Evolutionary conservation across 257 asterid species (phyloP).

Genomic region (Buddleja alternifolia): DNA sequence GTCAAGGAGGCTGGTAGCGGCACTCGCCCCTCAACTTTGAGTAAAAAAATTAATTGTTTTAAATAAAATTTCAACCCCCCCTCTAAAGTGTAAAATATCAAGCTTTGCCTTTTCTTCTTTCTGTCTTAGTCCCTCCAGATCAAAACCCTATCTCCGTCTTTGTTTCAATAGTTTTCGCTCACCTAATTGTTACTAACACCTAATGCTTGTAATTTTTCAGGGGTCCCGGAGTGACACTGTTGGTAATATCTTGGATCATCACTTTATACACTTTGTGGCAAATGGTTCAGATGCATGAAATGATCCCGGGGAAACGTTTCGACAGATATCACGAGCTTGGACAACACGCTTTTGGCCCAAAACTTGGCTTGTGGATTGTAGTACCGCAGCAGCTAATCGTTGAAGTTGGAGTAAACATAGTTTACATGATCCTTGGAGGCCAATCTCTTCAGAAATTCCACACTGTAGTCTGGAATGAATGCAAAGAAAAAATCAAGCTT

Average conservation of each 20-base stretch:
- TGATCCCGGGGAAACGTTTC: constrained; percentile 44
- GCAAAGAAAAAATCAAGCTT: constrained; percentile 21
- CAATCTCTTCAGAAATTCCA: constrained; percentile 40
- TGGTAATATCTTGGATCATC: constrained; percentile 45
- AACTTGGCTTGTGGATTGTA: constrained; percentile 53
- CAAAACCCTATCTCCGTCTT: no score
- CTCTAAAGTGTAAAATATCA: no score
- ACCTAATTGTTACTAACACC: no score
- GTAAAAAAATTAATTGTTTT: no score
- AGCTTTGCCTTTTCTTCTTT: no score
- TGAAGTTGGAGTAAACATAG: constrained; percentile 44
- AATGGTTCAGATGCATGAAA: constrained; percentile 54
- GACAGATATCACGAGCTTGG: constrained; percentile 60
- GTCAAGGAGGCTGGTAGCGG: no score
- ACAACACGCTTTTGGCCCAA: constrained; percentile 53
- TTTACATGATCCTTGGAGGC: constrained; percentile 54
- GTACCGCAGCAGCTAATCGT: constrained; percentile 51
- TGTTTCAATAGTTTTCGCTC: no score
- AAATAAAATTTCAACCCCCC: no score
- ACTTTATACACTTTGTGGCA: constrained; percentile 51
- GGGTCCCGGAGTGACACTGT: constrained; percentile 44
- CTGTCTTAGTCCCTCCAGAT: no score
- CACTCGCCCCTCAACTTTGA: no score
- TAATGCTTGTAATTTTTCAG: constrained; percentile 19
- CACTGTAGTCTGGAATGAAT: constrained; percentile 31